These are phyloP conservation scores for Rhynchospora breviuscula DNA, from an alignment of 176 grass and related monocot genomes.

Conservation along the genomic window DNA sequence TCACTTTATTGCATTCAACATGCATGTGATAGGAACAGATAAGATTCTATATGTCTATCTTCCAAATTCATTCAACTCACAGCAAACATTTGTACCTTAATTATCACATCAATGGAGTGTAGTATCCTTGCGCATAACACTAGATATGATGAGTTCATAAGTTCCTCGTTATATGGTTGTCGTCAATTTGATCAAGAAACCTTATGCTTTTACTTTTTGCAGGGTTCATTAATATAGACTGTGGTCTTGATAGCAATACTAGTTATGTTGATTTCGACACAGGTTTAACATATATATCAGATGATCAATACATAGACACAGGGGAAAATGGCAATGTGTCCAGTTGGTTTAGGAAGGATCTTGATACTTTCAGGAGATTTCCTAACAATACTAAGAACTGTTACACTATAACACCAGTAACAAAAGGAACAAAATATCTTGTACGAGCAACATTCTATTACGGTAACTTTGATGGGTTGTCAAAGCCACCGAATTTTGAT, in stretches of 20 bases:
- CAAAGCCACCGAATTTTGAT: slow-evolving; percentile 24
- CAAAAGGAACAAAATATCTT: slow-evolving; percentile 20
- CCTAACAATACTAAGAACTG: slow-evolving; percentile 16
- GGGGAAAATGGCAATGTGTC: slow-evolving; percentile 13
- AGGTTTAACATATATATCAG: slow-evolving; percentile 41
- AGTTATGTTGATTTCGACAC: slow-evolving; percentile 21
- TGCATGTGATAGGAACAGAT: too few species aligned
- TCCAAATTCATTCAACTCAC: too few species aligned
- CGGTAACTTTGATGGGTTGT: slow-evolving; percentile 21
- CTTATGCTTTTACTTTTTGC: too few species aligned
- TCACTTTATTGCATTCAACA: too few species aligned
- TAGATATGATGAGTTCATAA: too few species aligned
- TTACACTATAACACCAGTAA: slow-evolving; percentile 22
- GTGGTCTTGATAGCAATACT: slow-evolving; percentile 21
- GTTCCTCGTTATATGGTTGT: too few species aligned
- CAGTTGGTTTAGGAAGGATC: neutral
- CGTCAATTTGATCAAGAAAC: too few species aligned
- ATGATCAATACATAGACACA: slow-evolving; percentile 33
- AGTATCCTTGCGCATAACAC: too few species aligned
- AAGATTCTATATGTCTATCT: too few species aligned
- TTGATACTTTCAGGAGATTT: slow-evolving; percentile 25
- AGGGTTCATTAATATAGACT: too few species aligned
- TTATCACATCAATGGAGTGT: too few species aligned
- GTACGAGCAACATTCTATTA: slow-evolving; percentile 25
- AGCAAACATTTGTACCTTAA: too few species aligned